phyloP scores from a whole-genome alignment of 257 asterid species.

The Scutellaria minor region DNA sequence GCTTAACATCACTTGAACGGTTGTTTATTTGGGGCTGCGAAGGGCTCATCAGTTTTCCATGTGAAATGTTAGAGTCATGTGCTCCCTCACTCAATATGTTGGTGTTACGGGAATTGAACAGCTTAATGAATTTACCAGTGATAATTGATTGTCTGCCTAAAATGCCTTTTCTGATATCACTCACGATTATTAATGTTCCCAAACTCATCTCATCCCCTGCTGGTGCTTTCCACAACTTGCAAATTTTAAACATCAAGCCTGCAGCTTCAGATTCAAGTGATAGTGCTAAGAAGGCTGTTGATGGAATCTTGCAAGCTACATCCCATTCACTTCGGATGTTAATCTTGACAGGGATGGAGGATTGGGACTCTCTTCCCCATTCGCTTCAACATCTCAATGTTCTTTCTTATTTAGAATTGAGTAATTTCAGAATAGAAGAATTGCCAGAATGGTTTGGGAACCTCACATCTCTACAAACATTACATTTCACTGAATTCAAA shows the following conservation, averaged over 20 bases:
- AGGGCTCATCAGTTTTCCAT: too few species aligned
- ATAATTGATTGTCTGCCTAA: too few species aligned
- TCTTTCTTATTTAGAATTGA: background rate
- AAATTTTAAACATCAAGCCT: accelerated
- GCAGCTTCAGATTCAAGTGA: background rate
- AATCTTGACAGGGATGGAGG: background rate
- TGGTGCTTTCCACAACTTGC: background rate
- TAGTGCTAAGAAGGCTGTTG: background rate
- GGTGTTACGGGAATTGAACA: accelerated
- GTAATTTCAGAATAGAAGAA: too few species aligned
- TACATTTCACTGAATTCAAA: background rate
- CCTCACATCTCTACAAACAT: background rate
- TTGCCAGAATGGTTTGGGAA: constrained; percentile 2
- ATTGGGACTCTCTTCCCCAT: background rate
- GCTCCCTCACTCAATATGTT: too few species aligned
- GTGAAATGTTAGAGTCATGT: too few species aligned
- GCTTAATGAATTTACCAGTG: too few species aligned
- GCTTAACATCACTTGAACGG: too few species aligned
- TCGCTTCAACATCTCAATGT: background rate
- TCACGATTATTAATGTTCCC: too few species aligned
- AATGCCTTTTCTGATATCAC: too few species aligned
- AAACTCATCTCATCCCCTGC: too few species aligned
- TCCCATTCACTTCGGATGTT: background rate
- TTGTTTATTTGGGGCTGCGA: too few species aligned
- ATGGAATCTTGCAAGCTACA: background rate